Conservation (phyloP, 2,329 filamentous ascomycete genomes). For the Botrytis sinoallii region DNA sequence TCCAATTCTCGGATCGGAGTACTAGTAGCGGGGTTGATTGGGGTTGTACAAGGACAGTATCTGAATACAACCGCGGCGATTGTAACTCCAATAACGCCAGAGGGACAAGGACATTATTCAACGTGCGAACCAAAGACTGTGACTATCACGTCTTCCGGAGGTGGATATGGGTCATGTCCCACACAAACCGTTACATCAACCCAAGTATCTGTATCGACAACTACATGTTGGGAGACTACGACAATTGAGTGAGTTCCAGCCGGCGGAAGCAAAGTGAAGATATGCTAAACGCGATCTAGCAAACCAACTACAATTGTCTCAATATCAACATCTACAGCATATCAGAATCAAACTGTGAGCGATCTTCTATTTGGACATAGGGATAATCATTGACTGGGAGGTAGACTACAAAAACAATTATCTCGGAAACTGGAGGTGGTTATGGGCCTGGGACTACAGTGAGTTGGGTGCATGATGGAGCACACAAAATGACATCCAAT, state of each 20-base stretch:
- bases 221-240: conserved; percentile 1
- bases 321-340: conserved; percentile 4
- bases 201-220: conserved; percentile 4
- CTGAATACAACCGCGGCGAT: conserved; percentile 13
- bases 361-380: background rate
- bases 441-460: conserved; percentile 10
- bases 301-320: conserved; percentile 5
- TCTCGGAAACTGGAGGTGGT: background rate
- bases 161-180: conserved; percentile 17
- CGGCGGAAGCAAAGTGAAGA: background rate
- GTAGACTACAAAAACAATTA: background rate
- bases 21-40: conserved; percentile 24
- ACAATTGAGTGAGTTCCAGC: background rate
- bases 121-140: conserved; percentile 11
- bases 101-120: background rate
- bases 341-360: conserved; percentile 8
- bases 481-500: background rate
- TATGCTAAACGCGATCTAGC: background rate
- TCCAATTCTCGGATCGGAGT: conserved; percentile 15
- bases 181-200: conserved; percentile 22
- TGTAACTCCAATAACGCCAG: background rate
- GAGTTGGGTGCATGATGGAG: background rate
- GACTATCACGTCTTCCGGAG: background rate
- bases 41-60: conserved; percentile 23
- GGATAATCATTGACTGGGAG: background rate